Conservation (phyloP, 495 filamentous ascomycete genomes). For the Lasiosphaeria miniovina region DNA sequence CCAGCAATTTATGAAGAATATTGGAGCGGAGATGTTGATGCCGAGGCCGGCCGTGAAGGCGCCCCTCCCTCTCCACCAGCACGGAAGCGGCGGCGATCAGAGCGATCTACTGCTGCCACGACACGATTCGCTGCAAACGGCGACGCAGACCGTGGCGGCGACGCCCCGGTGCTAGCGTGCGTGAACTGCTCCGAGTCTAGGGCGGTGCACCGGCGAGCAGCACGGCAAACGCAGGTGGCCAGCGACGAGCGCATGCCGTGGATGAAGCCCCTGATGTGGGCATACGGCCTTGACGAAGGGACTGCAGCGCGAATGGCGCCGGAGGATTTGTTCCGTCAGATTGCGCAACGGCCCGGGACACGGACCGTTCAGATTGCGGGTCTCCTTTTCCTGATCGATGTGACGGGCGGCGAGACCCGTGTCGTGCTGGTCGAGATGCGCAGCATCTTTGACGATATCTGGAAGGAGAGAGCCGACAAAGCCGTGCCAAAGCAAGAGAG, state of each 20-base stretch:
- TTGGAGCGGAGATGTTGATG: no score
- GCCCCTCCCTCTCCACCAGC: no score
- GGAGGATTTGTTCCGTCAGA: background rate
- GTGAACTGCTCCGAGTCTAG: conserved; percentile 14
- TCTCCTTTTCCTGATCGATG: conserved; percentile 7
- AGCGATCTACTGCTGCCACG: no score
- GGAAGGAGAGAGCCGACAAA: background rate
- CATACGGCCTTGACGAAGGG: background rate
- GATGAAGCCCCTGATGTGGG: conserved; percentile 13
- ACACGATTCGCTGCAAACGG: background rate
- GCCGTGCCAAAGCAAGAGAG: background rate
- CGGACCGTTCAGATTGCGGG: background rate
- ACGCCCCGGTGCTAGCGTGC: conserved; percentile 8
- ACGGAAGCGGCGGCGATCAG: no score
- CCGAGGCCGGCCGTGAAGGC: no score
- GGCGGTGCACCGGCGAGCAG: background rate
- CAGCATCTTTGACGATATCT: conserved; percentile 5
- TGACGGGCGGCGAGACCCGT: conserved; percentile 1
- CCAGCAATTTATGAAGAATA: no score
- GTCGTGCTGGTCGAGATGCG: conserved; percentile 11
- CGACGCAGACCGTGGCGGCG: background rate
- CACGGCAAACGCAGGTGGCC: background rate
- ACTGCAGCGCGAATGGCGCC: background rate
- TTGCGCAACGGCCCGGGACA: background rate
- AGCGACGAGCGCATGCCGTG: conserved; percentile 1